Percentiles rank a stretch among this genome's conserved stretches.
Evolutionary conservation across 371 early-diverging fungal species (phyloP).

Genomic region (Umbelopsis sp.): DNA sequence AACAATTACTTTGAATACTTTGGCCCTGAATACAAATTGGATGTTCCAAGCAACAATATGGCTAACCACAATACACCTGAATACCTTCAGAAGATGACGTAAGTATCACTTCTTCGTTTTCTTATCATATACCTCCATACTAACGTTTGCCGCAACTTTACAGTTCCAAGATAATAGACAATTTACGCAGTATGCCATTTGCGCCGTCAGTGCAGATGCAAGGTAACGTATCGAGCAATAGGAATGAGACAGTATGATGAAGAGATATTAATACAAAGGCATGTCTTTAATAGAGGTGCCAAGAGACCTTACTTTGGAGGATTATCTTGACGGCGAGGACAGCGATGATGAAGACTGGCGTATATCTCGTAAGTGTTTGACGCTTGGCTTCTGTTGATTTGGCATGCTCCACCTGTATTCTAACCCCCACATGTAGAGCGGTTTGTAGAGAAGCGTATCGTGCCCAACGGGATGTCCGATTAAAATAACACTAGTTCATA

Average conservation of each 20-base stretch:
- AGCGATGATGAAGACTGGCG: conserved; percentile 47
- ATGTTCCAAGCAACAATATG: conserved; percentile 89
- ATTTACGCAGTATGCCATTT: conserved; percentile 74
- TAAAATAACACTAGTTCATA: background rate
- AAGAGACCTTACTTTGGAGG: conserved; percentile 49
- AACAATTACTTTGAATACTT: conserved; percentile 88
- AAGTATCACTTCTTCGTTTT: conserved; percentile 15
- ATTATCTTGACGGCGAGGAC: conserved; percentile 51
- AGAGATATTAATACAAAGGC: background rate
- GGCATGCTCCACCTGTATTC: background rate
- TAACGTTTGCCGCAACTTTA: too few species aligned
- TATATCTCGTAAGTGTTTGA: background rate
- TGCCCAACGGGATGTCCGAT: conserved; percentile 9
- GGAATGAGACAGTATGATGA: background rate
- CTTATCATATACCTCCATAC: too few species aligned
- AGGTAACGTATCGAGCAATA: conserved; percentile 28
- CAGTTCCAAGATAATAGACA: conserved; percentile 67
- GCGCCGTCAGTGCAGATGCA: conserved; percentile 76
- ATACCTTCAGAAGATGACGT: conserved; percentile 79
- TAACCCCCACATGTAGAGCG: background rate
- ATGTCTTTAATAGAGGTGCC: conserved; percentile 41
- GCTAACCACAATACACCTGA: conserved; percentile 84
- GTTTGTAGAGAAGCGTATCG: conserved; percentile 9
- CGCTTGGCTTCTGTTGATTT: too few species aligned
- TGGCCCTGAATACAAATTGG: conserved; percentile 85